These are phyloP conservation scores for Trichoderma guizhouense DNA, from an alignment of 2,329 filamentous ascomycete genomes.

Conservation along the genomic window DNA sequence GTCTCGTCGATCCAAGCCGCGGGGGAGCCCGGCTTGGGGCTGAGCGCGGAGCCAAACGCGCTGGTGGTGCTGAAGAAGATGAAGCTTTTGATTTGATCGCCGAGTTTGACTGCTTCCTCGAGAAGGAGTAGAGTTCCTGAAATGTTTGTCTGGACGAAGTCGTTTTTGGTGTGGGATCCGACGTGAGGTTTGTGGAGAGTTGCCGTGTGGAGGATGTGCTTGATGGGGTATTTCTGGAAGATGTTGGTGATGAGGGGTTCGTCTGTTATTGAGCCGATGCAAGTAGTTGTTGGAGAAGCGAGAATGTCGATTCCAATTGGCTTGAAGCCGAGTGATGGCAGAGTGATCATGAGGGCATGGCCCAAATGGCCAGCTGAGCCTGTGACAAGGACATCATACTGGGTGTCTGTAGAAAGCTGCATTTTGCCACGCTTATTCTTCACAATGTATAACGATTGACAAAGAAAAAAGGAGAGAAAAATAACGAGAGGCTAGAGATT, in stretches of 20 bases:
- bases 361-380: constrained; percentile 47
- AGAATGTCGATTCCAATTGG: constrained; percentile 45
- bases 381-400: constrained; percentile 41
- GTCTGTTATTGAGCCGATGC: constrained; percentile 38
- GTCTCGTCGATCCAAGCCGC: constrained; percentile 45
- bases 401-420: not conserved
- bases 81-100: constrained; percentile 36
- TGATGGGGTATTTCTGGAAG: constrained; percentile 32
- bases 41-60: constrained; percentile 41
- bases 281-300: constrained; percentile 35
- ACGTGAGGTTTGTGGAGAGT: constrained; percentile 49
- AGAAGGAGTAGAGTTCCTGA: constrained; percentile 42
- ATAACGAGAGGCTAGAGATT: not conserved
- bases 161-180: constrained; percentile 40
- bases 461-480: not conserved
- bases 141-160: constrained; percentile 46
- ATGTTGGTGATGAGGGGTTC: constrained; percentile 32
- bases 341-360: constrained; percentile 42
- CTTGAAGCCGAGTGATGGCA: constrained; percentile 37
- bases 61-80: constrained; percentile 47
- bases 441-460: too few relatives aligned
- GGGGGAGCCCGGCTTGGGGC: constrained; percentile 33
- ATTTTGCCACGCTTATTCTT: not conserved
- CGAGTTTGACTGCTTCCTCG: constrained; percentile 34
- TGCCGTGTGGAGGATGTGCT: constrained; percentile 43